phyloP scores from a whole-genome alignment of 2,329 filamentous ascomycete genomes.

The Curvularia lunata region DNA sequence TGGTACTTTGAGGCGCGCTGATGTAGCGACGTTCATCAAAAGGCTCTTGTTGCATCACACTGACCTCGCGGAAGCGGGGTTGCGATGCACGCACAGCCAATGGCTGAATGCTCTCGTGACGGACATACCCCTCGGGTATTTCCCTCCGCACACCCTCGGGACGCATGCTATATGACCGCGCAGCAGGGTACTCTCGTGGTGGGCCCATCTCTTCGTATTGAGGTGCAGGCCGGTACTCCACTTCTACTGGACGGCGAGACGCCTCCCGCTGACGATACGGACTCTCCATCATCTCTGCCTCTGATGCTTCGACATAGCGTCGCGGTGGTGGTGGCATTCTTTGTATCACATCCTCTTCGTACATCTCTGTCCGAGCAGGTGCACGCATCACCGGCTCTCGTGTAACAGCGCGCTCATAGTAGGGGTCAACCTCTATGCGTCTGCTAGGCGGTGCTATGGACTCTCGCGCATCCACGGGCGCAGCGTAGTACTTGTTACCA shows the following conservation, averaged over 20 bases:
- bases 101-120: slow-evolving; percentile 53
- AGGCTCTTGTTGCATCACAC: slow-evolving; percentile 48
- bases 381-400: slow-evolving; percentile 59
- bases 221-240: slow-evolving; percentile 40
- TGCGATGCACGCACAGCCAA: slow-evolving; percentile 41
- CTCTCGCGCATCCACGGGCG: slow-evolving; percentile 57
- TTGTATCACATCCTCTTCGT: slow-evolving; percentile 47
- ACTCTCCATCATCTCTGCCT: slow-evolving; percentile 61
- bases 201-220: slow-evolving; percentile 49
- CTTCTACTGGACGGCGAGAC: slow-evolving; percentile 56
- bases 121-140: slow-evolving; percentile 42
- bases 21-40: slow-evolving; percentile 44
- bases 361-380: slow-evolving; percentile 59
- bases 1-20: slow-evolving; percentile 38
- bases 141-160: slow-evolving; percentile 48
- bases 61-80: slow-evolving; percentile 50
- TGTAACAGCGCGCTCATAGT: slow-evolving; percentile 69
- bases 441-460: slow-evolving; percentile 60
- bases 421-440: slow-evolving; percentile 60
- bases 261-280: slow-evolving; percentile 66
- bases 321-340: slow-evolving; percentile 57
- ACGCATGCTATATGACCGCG: slow-evolving; percentile 49
- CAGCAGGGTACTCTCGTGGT: slow-evolving; percentile 41
- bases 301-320: slow-evolving; percentile 65
- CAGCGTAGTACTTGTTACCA: slow-evolving; percentile 78